Evolutionary conservation across 495 filamentous ascomycete genomes (phyloP).

Genomic region (Tuber umbilicatum): DNA sequence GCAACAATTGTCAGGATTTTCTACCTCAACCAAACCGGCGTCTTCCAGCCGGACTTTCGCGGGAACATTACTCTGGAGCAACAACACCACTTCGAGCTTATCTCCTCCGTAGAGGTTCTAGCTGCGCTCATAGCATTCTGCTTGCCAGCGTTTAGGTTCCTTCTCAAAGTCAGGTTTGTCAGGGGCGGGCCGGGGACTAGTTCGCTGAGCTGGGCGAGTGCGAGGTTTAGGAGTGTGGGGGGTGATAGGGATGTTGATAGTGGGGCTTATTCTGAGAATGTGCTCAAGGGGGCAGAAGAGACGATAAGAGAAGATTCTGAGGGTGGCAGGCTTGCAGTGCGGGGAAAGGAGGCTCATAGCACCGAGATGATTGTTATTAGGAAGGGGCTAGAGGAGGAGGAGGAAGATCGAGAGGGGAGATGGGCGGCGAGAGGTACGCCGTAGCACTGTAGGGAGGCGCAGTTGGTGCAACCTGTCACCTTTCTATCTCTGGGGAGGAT

Average conservation of each 20-base stretch:
- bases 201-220: not conserved
- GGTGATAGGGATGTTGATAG: not conserved
- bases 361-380: not conserved
- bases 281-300: not conserved
- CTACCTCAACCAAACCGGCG: not conserved
- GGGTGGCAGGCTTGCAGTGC: not conserved
- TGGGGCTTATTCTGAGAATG: not conserved
- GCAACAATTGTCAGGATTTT: not conserved
- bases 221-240: not conserved
- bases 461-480: not conserved
- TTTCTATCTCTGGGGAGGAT: not conserved
- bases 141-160: not conserved
- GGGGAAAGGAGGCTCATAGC: not conserved
- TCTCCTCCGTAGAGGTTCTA: not conserved
- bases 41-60: not conserved
- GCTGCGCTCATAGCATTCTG: conserved; percentile 1
- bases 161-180: not conserved
- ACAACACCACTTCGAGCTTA: not conserved
- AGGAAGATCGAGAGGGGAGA: not conserved
- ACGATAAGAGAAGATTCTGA: not conserved
- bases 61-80: not conserved
- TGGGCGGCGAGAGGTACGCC: not conserved
- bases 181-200: not conserved
- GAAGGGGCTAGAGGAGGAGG: not conserved
- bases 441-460: not conserved